Conservation (phyloP, 192 early-diverging fungal species). For the Backusella psychrophila region DNA sequence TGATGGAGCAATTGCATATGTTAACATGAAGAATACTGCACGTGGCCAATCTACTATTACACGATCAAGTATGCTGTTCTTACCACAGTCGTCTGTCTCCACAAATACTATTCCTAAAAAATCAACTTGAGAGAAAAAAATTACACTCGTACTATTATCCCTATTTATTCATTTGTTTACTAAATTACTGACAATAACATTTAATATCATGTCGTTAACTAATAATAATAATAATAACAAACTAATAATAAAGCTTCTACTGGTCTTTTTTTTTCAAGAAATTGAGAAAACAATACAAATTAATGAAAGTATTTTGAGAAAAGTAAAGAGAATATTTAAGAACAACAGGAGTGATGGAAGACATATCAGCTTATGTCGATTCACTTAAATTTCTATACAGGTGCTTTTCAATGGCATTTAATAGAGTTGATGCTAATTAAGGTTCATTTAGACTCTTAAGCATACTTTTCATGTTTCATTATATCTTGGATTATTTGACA, state of each 20-base stretch:
- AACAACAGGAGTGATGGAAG: too few relatives aligned
- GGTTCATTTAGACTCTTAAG: too few relatives aligned
- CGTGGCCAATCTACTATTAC: slow-evolving; percentile 20
- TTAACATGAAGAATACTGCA: slow-evolving; percentile 25
- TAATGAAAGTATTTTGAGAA: too few relatives aligned
- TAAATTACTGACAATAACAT: not conserved
- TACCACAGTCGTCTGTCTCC: not conserved
- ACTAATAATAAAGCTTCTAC: not conserved
- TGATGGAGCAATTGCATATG: slow-evolving; percentile 27
- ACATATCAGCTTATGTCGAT: too few relatives aligned
- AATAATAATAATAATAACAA: not conserved
- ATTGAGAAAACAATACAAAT: too few relatives aligned
- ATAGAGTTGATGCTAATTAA: too few relatives aligned
- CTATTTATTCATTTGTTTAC: not conserved
- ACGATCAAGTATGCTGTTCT: not conserved
- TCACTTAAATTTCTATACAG: too few relatives aligned
- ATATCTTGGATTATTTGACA: too few relatives aligned
- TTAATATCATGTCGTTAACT: not conserved
- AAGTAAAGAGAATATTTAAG: too few relatives aligned
- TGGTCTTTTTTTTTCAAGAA: too few relatives aligned
- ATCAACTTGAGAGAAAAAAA: not conserved
- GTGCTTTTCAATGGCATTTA: too few relatives aligned
- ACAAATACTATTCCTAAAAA: not conserved
- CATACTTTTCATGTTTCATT: too few relatives aligned
- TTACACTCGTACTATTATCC: not conserved